A percentile compares a stretch with the other conserved stretches of the same genome.
Conservation (phyloP, 192 early-diverging fungal species). For the Entophlyctis luteolus region DNA sequence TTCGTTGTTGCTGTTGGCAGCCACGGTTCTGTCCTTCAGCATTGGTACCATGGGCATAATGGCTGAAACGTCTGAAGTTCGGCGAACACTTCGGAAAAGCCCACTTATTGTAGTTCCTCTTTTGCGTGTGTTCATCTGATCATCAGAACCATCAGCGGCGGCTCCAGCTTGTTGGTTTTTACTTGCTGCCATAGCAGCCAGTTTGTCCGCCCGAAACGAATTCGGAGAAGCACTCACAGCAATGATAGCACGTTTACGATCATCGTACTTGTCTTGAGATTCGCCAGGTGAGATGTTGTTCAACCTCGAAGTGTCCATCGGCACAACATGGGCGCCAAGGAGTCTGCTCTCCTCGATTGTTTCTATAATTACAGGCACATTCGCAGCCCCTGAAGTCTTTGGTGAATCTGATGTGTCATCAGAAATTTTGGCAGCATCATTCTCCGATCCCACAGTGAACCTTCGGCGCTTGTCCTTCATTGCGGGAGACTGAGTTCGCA, state of each 20-base stretch:
- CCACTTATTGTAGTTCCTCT: slow-evolving; percentile 58
- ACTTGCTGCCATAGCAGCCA: background rate
- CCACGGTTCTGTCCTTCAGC: background rate
- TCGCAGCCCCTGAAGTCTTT: background rate
- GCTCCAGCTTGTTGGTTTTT: too few relatives aligned
- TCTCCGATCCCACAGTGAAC: slow-evolving; percentile 50
- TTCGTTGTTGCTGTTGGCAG: too few relatives aligned
- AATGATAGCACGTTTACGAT: too few relatives aligned
- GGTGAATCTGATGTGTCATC: too few relatives aligned
- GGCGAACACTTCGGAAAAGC: slow-evolving; percentile 50
- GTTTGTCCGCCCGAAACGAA: background rate
- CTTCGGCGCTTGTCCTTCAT: slow-evolving; percentile 30
- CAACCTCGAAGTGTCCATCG: slow-evolving; percentile 26
- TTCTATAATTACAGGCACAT: background rate
- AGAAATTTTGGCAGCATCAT: slow-evolving; percentile 45
- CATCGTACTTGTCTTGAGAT: too few relatives aligned
- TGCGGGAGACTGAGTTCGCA: slow-evolving; percentile 14
- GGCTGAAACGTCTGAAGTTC: slow-evolving; percentile 38
- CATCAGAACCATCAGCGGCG: slow-evolving; percentile 1
- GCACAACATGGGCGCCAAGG: slow-evolving; percentile 14
- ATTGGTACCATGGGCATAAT: slow-evolving; percentile 5
- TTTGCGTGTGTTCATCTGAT: slow-evolving; percentile 34
- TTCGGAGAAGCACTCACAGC: background rate
- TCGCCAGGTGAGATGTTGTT: too few relatives aligned
- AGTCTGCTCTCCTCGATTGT: background rate